Evolutionary conservation across 805 yeast species (phyloP), one percentile per base, ranked within the genome.

Genomic region (Candida berthetii): DNA sequence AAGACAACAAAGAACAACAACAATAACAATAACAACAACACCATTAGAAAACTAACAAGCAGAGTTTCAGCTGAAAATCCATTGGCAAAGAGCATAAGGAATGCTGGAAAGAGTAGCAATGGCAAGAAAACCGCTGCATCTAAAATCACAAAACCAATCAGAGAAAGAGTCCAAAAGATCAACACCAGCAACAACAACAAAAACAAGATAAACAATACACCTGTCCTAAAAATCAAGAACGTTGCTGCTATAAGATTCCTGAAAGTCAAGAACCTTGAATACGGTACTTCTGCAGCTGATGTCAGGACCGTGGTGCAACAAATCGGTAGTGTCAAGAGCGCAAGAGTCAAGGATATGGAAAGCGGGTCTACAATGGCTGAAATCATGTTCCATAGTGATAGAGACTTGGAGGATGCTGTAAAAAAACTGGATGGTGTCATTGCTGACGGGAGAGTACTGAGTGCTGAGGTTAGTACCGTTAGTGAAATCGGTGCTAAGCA

Each of bases 361-460:
- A 54, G 68, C 2, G 72, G 71, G 3, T 64, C 71, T 0, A 50
- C 67, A 7, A 57, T 58, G 6, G 72, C 71, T 2, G 66, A 66
- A 38, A 59, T 69, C 4, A 50, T 54, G 42, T 57, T 67, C 42
- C 42, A 42, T 2, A 51, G 61, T 24, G 57, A 63, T 2, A 48
- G 49, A 1, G 50, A 49, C 13, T 52, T 74, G 22, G 49, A 54
- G 11, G 43, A 39, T 3, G 70, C 70, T 0, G 53, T 54, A 15
- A 45, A 47, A 16, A 45, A 54, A 31, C 59, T 74, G 28, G 57
- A 76, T 44, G 67, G 69, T 7, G 72, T 70, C 1, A 44, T 60
- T n/a, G 77, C 78, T 11, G 78, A 76, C 50, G 76, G 76, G 13
- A 55, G 72, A 38, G 58, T 58, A 2, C 45, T 73, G 9, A 52